Base-by-base conservation (phyloP, 257 asterid genomes). In the Ilex aquifolium region DNA sequence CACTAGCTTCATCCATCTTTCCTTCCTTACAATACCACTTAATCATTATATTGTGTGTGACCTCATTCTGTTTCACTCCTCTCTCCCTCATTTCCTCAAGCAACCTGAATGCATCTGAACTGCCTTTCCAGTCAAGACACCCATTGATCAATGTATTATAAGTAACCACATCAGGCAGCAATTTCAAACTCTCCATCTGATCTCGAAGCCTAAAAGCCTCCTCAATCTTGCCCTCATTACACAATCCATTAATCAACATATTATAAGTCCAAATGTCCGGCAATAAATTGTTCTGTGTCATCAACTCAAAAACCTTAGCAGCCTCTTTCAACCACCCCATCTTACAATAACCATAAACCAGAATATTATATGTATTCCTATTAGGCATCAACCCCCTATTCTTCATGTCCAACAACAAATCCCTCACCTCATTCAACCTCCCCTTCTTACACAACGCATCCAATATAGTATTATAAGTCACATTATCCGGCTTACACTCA, bases 271-370 rank as follows among this genome's bases (percentile, higher is more conserved):
- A 79, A 72, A 80, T 74, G 70, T 91, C 89, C 0, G 98, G 95
- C 62, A 84, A 65, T 14, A 79, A 51, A 62, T 79, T 71, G 60
- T 84, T 82, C 56, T 50, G 83, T 10, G 72, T 78, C 98, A 91
- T 91, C 69, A 88, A 64, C 66, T 88, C 91, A 40, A 86, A 65
- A 62, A 91, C 74, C 66, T 72, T 64, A 58, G 83, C 82, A 52
- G 96, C 96, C 46, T 91, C 97, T 64, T 79, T 73, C 78, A 88
- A 75, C 95, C 82, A 79, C 54, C 96, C 96, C 76, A 83, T 75
- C 67, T 69, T 82, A 72, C 95, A 91, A 62, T 78, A 88, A 50
- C 98, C 98, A 64, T 78, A 67, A 5, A 86, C 91, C 82, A 91
- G 79, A 52, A 81, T 84, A 77, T 88, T 85, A 59, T 79, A 91